A percentile compares a stretch with the other conserved stretches of the same genome.
Conservation (phyloP, 305 asterid species). For the Fraxinus xanthoxyloides region DNA sequence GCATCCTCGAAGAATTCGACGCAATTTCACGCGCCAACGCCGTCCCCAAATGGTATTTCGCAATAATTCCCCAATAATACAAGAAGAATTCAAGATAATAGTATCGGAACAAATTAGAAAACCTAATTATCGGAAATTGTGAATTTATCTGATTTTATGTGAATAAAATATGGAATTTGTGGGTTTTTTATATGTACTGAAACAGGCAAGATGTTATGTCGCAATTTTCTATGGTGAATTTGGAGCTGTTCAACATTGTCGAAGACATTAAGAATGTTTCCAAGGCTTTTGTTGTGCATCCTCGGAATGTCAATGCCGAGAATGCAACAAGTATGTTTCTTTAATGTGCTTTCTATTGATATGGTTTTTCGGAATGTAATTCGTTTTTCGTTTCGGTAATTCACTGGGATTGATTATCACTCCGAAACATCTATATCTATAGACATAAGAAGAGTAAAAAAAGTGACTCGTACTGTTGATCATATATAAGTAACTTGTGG, state of each 20-base stretch:
- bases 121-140: not conserved
- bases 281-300: constrained; percentile 93
- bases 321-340: constrained; percentile 71
- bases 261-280: constrained; percentile 93
- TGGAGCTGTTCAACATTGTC: constrained; percentile 89
- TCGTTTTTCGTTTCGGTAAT: not conserved
- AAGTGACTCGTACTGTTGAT: not conserved
- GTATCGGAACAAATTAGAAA: not conserved
- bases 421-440: not conserved
- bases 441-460: not conserved
- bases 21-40: constrained; percentile 69
- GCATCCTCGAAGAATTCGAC: constrained; percentile 86
- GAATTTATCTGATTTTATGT: not conserved
- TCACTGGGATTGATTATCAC: not conserved
- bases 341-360: not conserved
- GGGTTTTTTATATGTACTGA: constrained; percentile 8
- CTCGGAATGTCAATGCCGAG: constrained; percentile 91
- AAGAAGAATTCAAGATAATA: not conserved
- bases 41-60: constrained; percentile 68
- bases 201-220: constrained; percentile 84
- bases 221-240: constrained; percentile 94
- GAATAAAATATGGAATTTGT: not conserved
- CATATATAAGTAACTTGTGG: not conserved
- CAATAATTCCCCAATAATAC: not conserved
- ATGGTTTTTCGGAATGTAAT: not conserved